phyloP scores from a whole-genome alignment of 352 stramenopile species.

The Plasmopara viticola region DNA sequence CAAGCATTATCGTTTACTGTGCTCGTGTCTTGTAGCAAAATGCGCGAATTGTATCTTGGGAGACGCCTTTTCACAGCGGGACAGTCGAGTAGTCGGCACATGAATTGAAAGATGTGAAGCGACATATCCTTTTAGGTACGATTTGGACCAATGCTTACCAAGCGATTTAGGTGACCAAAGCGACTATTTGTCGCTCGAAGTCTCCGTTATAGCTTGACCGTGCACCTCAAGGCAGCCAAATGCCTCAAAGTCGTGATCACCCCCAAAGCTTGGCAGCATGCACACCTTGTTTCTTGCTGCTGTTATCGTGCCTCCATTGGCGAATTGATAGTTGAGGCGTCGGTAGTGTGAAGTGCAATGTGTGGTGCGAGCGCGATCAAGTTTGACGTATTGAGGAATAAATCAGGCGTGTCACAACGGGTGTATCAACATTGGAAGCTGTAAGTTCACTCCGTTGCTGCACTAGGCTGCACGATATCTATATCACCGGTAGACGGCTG shows the following conservation, averaged over 20 bases:
- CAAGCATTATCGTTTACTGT: slow-evolving; percentile 16
- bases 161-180: no score
- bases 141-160: neutral
- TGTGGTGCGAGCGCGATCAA: slow-evolving; percentile 2
- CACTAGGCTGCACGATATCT: no score
- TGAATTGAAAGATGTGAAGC: neutral
- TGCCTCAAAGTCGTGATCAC: slow-evolving; percentile 6
- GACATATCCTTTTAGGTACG: neutral
- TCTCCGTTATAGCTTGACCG: no score
- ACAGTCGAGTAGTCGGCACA: slow-evolving; percentile 3
- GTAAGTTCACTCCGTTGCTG: no score
- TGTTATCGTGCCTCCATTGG: slow-evolving; percentile 19
- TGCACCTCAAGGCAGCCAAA: no score
- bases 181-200: no score
- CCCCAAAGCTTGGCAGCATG: slow-evolving; percentile 3
- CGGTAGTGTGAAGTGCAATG: slow-evolving; percentile 7
- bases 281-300: slow-evolving; percentile 20
- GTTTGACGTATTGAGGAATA: slow-evolving; percentile 21
- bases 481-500: no score
- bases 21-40: slow-evolving; percentile 22
- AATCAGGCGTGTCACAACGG: slow-evolving; percentile 10
- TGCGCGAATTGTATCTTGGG: slow-evolving; percentile 11
- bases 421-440: no score
- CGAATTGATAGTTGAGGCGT: slow-evolving; percentile 17
- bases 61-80: slow-evolving; percentile 14